Base-by-base conservation (phyloP, 768 basidiomycete species). In the Auricularia auricula-judae region DNA sequence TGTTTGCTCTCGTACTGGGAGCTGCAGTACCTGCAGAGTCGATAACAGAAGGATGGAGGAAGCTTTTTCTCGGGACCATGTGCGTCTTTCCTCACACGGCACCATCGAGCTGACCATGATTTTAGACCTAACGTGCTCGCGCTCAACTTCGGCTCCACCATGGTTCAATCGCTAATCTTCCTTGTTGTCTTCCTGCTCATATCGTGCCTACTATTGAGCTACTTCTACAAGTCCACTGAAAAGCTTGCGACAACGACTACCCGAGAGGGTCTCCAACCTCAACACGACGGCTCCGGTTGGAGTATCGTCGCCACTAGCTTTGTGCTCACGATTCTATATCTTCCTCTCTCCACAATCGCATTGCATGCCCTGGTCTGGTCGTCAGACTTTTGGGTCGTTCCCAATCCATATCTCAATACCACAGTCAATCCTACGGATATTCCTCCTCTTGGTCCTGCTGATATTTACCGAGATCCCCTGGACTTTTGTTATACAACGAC, bases 401-500 rank as follows among this genome's bases (percentile, higher is more conserved):
- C 82, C 0, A 89, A 89, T 71, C 87, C 87, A 3, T 89, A 89
- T 68, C 73, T 74, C 58, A 86, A 86, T 69, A 78, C 81, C 3
- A 84, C 84, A 1, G 70, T 78, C 1, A 77, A 74, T 33, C 81
- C 83, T 2, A 84, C 86, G 1, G 66, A 71, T 1, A 68, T 85
- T 0, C 71, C 79, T 1, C 80, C 83, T 2, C 72, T 88, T 16
- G 87, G 87, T 0, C 82, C 86, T 11, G 23, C 81, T 0, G 77
- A 76, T 63, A 78, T 83, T 68, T 88, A 76, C 71, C 82, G 83
- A 51, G 81, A 83, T 66, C 80, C 87, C 3, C 69, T 86, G 61
- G 86, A 89, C 72, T 89, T 89, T 67, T 91, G 88, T 72, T 91
- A 83, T 76, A 89, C 86, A 3, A 91, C 89, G 0, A 90, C 88